Conservation (phyloP, 768 basidiomycete species). For the Tremella mesenterica region DNA sequence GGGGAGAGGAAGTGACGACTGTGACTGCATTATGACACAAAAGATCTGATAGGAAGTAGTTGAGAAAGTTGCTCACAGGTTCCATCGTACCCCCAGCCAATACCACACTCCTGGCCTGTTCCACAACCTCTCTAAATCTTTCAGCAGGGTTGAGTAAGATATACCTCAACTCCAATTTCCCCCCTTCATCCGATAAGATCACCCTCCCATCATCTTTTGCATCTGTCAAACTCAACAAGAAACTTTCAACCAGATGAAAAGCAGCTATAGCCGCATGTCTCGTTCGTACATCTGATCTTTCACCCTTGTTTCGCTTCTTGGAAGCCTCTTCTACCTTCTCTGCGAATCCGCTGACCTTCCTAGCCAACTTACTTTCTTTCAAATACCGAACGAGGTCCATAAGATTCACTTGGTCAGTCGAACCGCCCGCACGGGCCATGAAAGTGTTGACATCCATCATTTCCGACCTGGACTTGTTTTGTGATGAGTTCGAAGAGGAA, state of each 20-base stretch:
- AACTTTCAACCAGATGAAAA: constrained; percentile 68
- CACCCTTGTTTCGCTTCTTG: constrained; percentile 29
- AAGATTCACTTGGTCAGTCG: constrained; percentile 64
- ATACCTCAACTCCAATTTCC: constrained; percentile 64
- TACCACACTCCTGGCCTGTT: constrained; percentile 71
- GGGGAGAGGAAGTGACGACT: not conserved
- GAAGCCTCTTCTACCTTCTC: constrained; percentile 53
- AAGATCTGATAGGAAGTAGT: too few species aligned
- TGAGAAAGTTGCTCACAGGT: too few species aligned
- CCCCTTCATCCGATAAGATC: constrained; percentile 50
- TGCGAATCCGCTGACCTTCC: constrained; percentile 66
- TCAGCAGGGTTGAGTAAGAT: constrained; percentile 86
- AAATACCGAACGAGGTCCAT: constrained; percentile 75
- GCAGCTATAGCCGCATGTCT: constrained; percentile 56
- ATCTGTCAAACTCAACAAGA: constrained; percentile 67
- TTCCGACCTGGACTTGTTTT: constrained; percentile 46
- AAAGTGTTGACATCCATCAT: constrained; percentile 64
- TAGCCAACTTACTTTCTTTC: constrained; percentile 63
- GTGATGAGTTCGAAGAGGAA: too few species aligned
- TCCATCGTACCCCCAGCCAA: constrained; percentile 98
- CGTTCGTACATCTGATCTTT: constrained; percentile 2
- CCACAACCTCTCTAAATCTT: constrained; percentile 72
- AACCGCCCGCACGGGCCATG: constrained; percentile 59
- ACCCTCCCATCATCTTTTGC: constrained; percentile 73
- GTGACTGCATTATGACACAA: constrained; percentile 1